Percentiles rank a stretch among this genome's conserved stretches.
Conservation (phyloP, 225 moss, liverwort and hornwort genomes). For the Lunularia cruciata region DNA sequence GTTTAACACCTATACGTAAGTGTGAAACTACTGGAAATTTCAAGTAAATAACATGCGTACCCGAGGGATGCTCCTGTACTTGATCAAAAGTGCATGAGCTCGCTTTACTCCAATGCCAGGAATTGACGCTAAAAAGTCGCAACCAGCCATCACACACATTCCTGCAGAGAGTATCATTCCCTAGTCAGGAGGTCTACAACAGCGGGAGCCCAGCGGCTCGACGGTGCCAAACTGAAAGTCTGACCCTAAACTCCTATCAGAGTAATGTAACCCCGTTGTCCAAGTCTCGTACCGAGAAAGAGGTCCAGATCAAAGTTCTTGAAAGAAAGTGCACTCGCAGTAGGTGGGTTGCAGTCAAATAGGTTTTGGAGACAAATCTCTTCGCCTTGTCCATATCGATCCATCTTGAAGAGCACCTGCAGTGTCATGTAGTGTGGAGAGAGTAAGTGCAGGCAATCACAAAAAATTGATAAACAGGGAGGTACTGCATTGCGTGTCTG, state of each 20-base stretch:
- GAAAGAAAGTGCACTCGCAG: conserved; percentile 38
- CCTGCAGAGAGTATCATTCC: conserved; percentile 29
- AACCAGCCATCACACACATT: conserved; percentile 57
- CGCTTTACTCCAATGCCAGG: conserved; percentile 51
- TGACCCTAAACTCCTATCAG: too few relatives aligned
- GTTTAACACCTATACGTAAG: too few relatives aligned
- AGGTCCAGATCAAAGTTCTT: conserved; percentile 42
- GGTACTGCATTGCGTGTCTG: too few relatives aligned
- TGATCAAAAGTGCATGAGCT: conserved; percentile 45
- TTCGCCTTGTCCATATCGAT: conserved; percentile 47
- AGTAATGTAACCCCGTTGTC: neutral
- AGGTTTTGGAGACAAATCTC: conserved; percentile 39
- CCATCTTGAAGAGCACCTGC: conserved; percentile 64
- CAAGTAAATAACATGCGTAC: conserved; percentile 16
- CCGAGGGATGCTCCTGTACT: conserved; percentile 46
- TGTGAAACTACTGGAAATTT: neutral
- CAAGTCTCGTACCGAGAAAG: conserved; percentile 42
- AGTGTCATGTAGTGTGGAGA: neutral
- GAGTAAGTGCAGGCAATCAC: too few relatives aligned
- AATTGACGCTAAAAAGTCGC: conserved; percentile 57
- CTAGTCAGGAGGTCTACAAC: too few relatives aligned
- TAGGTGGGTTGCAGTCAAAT: conserved; percentile 13
- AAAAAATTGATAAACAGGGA: too few relatives aligned
- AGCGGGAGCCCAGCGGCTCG: too few relatives aligned
- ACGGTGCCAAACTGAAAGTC: too few relatives aligned